phyloP scores from a whole-genome alignment of 164 flowering plant genomes.

The Berberis vulgaris region DNA sequence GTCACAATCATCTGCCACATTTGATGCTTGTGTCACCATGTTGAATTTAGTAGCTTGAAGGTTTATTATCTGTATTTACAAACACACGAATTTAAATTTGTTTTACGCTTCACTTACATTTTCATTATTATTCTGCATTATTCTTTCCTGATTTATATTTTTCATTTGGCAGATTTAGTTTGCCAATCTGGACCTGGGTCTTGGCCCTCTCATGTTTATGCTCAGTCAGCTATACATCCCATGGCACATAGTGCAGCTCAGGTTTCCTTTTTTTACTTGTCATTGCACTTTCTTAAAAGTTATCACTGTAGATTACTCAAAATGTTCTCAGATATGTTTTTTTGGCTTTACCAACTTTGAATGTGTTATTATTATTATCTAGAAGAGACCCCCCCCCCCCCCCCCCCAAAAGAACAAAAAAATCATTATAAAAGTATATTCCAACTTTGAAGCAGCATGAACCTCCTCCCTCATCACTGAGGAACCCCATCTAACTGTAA shows the following conservation, averaged over 20 bases:
- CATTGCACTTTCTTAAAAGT: not conserved
- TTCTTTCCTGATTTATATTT: constrained; percentile 3
- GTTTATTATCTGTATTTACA: no score
- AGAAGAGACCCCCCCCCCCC: no score
- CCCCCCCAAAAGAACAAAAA: no score
- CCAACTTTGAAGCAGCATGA: no score
- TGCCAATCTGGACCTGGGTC: constrained; percentile 99
- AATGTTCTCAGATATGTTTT: not conserved
- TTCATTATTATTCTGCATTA: not conserved
- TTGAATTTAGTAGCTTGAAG: no score
- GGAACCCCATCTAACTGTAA: no score
- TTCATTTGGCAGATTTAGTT: constrained; percentile 65
- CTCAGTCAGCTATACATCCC: constrained; percentile 80
- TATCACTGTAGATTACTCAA: constrained; percentile 2
- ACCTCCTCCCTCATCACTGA: no score
- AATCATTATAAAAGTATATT: no score
- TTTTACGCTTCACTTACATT: not conserved
- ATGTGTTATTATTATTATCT: no score
- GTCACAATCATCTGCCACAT: no score
- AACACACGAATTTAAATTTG: no score
- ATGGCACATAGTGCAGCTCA: constrained; percentile 98
- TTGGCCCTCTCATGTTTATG: constrained; percentile 88
- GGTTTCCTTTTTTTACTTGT: constrained; percentile 32
- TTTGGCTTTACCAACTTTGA: not conserved
- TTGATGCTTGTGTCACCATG: no score